Evolutionary conservation across 441 rosid genomes (phyloP), one percentile per base, ranked within the genome.

Genomic region (Dalechampia spathulata): DNA sequence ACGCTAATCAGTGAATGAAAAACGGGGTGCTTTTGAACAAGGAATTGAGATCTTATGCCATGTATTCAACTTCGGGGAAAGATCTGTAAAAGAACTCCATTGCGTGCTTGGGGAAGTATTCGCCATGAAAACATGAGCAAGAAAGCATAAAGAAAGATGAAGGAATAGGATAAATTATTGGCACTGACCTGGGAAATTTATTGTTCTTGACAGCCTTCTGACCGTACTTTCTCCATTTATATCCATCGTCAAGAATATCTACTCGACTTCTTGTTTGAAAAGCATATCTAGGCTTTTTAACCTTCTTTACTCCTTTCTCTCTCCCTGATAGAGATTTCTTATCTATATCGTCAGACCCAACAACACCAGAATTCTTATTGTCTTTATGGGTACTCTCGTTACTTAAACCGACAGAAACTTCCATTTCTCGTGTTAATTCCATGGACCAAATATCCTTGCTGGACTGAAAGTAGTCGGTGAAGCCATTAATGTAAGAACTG

Each of bases 181-280:
- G 16, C 25, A 52, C 63, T 63, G 57, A 80, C 86, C 86, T 80
- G 43, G 86, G 86, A 52, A 77, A 80, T 60, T 73, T 80, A 75
- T 75, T 75, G 63, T 69, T 73, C 61, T 80, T 80, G 2, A 80
- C 83, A 15, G 80, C 78, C 45, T 80, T 80, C 34, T 80, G 86
- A 4, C 86, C 86, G 40, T 78, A 76, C 51, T 78, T 78, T 68
- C 79, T 72, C 82, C 78, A 76, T 21, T 80, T 68, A 54, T 78
- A 72, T 1, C 80, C 84, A 71, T 72, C 84, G 38, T 81, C 80
- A 6, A 82, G 78, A 45, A 79, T 70, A 61, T 78, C 78, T 50
- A 78, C 80, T 52, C 67, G 77, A 42, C 87, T 82, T 62, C 82
- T 71, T 22, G 86, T 80, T 57, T 80, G 80, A 36, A 80, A 80